These are phyloP conservation scores for Entelexis paramagnoliae DNA, from an alignment of 1,139 yeast genomes.

Conservation along the genomic window DNA sequence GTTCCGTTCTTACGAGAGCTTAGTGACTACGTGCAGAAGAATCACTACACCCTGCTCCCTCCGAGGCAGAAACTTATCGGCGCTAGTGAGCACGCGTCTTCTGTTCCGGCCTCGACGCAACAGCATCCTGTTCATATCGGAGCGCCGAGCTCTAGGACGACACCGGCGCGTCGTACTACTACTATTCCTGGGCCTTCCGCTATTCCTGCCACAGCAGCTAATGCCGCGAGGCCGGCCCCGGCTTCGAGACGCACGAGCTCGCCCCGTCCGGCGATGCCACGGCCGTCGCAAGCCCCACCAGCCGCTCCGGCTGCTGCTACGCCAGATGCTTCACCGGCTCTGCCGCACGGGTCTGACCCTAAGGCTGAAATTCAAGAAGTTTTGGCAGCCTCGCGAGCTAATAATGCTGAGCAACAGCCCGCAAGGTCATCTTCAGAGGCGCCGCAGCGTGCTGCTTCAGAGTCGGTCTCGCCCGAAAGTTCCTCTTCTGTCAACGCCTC, in stretches of 20 bases:
- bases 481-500: background rate
- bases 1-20: slow-evolving; percentile 59
- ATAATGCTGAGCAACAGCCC: background rate
- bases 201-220: background rate
- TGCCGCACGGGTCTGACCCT: background rate
- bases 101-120: background rate
- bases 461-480: background rate
- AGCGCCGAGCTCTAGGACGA: background rate
- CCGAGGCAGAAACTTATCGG: slow-evolving; percentile 5
- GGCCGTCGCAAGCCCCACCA: background rate
- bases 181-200: background rate
- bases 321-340: background rate
- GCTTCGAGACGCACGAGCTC: background rate
- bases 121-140: background rate
- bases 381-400: background rate
- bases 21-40: slow-evolving; percentile 66
- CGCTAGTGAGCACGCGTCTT: background rate
- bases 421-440: background rate
- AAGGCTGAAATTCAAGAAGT: background rate
- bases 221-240: background rate
- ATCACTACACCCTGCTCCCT: slow-evolving; percentile 31
- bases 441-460: background rate
- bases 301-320: background rate
- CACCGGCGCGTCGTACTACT: background rate
- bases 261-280: background rate